These are phyloP conservation scores for Lavandula angustifolia DNA, from an alignment of 257 asterid genomes.

Conservation along the genomic window DNA sequence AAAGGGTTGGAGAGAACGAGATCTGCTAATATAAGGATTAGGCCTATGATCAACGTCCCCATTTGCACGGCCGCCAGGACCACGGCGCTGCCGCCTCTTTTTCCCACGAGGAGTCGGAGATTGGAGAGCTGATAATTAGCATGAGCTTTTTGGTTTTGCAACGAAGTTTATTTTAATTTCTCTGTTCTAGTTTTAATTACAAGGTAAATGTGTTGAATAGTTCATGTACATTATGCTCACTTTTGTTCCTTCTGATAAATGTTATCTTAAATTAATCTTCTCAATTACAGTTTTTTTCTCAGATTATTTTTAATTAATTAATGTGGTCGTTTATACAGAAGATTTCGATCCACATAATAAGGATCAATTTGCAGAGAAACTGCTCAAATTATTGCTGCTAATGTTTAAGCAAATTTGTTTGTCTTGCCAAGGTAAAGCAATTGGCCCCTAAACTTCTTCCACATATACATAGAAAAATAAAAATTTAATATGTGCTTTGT, in stretches of 20 bases:
- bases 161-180: no score
- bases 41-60: conserved; percentile 84
- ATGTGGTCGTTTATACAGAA: no score
- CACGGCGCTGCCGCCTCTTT: conserved; percentile 57
- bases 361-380: no score
- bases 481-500: no score
- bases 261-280: conserved; percentile 6
- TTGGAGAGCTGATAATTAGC: conserved; percentile 12
- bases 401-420: no score
- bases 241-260: conserved; percentile 4
- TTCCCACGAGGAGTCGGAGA: conserved; percentile 54
- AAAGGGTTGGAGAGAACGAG: conserved; percentile 72
- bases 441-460: no score
- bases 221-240: conserved; percentile 33
- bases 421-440: no score
- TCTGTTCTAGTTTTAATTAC: not conserved
- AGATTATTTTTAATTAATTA: no score
- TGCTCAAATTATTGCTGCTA: no score
- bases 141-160: not conserved
- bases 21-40: conserved; percentile 57
- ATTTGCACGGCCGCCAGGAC: conserved; percentile 60
- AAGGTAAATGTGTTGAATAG: conserved; percentile 29
- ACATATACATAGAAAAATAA: no score
- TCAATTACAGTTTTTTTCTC: not conserved
- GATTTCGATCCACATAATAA: no score